Base-by-base conservation (phyloP, 164 flowering plant genomes). In the Nymphaea colorata region DNA sequence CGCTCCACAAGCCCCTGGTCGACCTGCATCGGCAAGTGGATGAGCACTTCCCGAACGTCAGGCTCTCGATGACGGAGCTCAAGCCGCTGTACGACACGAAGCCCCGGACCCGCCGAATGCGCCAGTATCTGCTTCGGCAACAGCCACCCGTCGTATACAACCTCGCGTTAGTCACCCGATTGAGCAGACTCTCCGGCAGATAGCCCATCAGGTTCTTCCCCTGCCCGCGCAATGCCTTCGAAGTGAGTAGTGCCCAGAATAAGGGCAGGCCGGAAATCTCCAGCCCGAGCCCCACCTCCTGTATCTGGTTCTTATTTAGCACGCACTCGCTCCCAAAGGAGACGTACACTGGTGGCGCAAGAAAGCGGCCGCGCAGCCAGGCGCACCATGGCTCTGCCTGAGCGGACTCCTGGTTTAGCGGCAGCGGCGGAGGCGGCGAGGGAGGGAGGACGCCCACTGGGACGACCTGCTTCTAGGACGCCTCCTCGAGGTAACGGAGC, bases 61-160 rank as follows among this genome's bases (percentile, higher is more conserved):
- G 73, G 0, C 79, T 86, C 72, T 89, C 96, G 0, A 82, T 64
- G 1, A 79, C 78, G 15, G 89, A 87, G 74, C 77, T 81, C 86
- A 85, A 84, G 1, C 92, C 96, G 42, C 86, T 81, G 67, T 86
- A 90, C 43, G 87, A 82, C 78, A 88, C 64, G 72, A 76, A 86
- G 2, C 86, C 88, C 15, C 86, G 83, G 0, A 83, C 71, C 71
- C 3, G 88, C 65, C 0, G 69, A 74, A 61, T 86, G 94, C 16
- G 76, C 61, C 57, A 88, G 69, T 61, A 85, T 85, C 73, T 51
- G 77, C 6, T 73, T 65, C 67, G 85, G 91, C 1, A 91, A 88
- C 0, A 76, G 88, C 94, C 88, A 88, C 4, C 78, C 76, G n/a
- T 10, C 12, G 53, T 55, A 53, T 0, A 88, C 75, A 6, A 81